Conservation (phyloP, 108 stramenopile genomes). For the Conticribra weissflogii region DNA sequence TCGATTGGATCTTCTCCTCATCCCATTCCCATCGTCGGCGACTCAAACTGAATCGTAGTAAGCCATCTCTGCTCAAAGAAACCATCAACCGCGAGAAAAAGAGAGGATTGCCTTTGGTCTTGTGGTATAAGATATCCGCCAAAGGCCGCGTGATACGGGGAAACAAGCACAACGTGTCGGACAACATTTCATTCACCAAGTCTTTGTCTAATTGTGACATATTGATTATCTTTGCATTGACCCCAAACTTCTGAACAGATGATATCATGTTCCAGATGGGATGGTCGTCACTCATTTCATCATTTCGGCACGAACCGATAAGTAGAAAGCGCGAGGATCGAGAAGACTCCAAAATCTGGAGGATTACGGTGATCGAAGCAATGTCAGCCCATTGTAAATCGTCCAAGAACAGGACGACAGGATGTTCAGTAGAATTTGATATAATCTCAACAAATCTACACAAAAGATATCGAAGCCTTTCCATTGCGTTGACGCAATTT, state of each 20-base stretch:
- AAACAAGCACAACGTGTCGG: constrained; percentile 1
- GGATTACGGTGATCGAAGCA: constrained; percentile 13
- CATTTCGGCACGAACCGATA: constrained; percentile 22
- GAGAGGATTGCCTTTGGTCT: constrained; percentile 29
- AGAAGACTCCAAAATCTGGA: constrained; percentile 2
- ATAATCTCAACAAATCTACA: constrained; percentile 36
- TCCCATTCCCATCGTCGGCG: constrained; percentile 28
- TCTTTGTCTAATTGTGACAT: constrained; percentile 10
- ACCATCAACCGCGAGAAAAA: constrained; percentile 11
- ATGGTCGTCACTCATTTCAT: constrained; percentile 16
- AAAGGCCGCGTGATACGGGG: constrained; percentile 18
- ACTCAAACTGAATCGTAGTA: constrained; percentile 6
- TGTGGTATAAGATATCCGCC: constrained; percentile 10
- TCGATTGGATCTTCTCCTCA: too few relatives aligned
- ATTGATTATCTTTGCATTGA: background rate
- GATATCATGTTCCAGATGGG: constrained; percentile 7
- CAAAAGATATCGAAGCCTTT: constrained; percentile 30
- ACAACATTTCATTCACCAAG: constrained; percentile 12
- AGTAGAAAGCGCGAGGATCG: constrained; percentile 14
- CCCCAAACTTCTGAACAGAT: background rate
- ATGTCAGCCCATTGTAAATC: constrained; percentile 39
- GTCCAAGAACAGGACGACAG: constrained; percentile 42
- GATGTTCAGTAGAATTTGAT: constrained; percentile 9
- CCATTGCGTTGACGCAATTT: constrained; percentile 22
- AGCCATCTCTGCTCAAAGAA: constrained; percentile 13